Conservation (phyloP, 805 yeast species). For the Danielia oregonensis region DNA sequence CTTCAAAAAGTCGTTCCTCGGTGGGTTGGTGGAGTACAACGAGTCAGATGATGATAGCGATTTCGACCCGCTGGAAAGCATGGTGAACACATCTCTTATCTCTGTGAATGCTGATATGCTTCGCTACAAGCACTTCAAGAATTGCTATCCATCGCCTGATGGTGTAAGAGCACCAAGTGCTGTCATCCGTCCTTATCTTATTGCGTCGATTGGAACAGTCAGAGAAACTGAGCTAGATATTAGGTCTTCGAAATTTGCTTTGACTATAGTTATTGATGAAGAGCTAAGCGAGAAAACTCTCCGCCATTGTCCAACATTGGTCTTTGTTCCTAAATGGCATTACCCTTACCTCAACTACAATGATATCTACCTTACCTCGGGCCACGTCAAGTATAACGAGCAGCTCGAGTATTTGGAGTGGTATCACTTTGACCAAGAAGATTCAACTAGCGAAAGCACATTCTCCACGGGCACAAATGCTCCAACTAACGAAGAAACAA, state of each 20-base stretch:
- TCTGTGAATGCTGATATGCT: conserved; percentile 11
- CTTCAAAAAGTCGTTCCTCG: conserved; percentile 6
- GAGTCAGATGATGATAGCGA: conserved; percentile 5
- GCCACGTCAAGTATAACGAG: conserved; percentile 51
- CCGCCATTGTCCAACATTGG: conserved; percentile 44
- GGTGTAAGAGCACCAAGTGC: conserved; percentile 79
- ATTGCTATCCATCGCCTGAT: conserved; percentile 40
- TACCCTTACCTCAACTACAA: conserved; percentile 48
- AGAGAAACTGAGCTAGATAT: conserved; percentile 57
- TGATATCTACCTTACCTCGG: conserved; percentile 51
- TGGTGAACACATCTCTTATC: conserved; percentile 10
- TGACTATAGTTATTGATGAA: conserved; percentile 38
- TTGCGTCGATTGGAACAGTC: conserved; percentile 59
- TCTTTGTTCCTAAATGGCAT: conserved; percentile 73
- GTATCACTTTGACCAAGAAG: conserved; percentile 48
- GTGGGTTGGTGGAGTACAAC: conserved; percentile 3
- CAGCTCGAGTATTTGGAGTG: conserved; percentile 60
- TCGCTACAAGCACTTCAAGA: conserved; percentile 24
- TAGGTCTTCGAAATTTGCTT: conserved; percentile 39
- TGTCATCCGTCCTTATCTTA: conserved; percentile 71
- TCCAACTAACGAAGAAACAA: conserved; percentile 21
- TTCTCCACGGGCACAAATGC: conserved; percentile 7
- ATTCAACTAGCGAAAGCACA: conserved; percentile 9
- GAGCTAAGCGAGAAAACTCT: background rate
- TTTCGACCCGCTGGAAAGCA: conserved; percentile 4